Percentiles rank a stretch among this genome's conserved stretches.
These are phyloP conservation scores for Otatea glauca DNA, from an alignment of 176 grass and related monocot genomes.

Conservation along the genomic window DNA sequence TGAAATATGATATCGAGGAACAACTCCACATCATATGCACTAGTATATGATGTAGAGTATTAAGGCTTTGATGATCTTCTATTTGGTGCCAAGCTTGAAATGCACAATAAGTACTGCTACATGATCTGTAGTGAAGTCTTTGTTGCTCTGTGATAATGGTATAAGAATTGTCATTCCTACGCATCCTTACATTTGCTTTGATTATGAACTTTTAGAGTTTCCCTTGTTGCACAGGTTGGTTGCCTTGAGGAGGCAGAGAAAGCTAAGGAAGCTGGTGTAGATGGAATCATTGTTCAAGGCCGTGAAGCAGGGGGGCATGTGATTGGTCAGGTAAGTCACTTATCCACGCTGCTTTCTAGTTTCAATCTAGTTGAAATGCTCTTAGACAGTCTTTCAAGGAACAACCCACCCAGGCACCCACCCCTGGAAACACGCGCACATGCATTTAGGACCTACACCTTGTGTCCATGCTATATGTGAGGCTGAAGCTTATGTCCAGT, in stretches of 20 bases:
- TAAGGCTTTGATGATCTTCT: background rate
- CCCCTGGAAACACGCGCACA: background rate
- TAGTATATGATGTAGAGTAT: conserved; percentile 12
- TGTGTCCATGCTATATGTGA: too few species aligned
- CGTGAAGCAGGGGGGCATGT: conserved; percentile 89
- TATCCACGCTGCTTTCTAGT: conserved; percentile 14
- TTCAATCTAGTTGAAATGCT: background rate
- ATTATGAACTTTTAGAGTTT: background rate
- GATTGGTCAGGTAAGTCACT: conserved; percentile 69
- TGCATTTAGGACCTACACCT: too few species aligned
- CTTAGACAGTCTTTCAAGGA: conserved; percentile 15
- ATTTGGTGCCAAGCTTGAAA: background rate
- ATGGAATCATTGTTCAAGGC: conserved; percentile 93
- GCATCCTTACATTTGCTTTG: conserved; percentile 12
- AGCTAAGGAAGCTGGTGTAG: conserved; percentile 86
- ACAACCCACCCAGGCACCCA: too few species aligned
- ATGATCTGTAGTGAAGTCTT: background rate
- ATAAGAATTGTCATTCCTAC: background rate
- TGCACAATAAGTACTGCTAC: background rate
- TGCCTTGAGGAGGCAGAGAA: conserved; percentile 73
- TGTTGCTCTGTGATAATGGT: background rate
- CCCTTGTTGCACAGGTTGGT: conserved; percentile 57
- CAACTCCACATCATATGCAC: background rate
- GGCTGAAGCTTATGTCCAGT: conserved; percentile 10
- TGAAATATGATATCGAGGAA: background rate